phyloP scores from a whole-genome alignment of 1,284 basidiomycete genomes.

The Pisolithus thermaeus region DNA sequence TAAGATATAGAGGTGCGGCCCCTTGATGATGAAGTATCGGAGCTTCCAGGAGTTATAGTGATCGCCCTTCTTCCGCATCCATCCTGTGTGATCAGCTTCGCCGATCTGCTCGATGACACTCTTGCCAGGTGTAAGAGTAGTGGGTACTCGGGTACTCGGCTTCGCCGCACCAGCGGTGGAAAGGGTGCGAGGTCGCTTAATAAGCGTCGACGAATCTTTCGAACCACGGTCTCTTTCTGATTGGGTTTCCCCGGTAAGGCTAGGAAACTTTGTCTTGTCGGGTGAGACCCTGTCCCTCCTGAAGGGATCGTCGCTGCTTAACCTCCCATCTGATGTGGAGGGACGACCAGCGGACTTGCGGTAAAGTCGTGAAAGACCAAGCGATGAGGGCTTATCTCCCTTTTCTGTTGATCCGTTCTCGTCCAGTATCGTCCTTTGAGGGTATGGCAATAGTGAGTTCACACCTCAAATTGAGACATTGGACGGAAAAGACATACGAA shows the following conservation, averaged over 20 bases:
- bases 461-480: background rate
- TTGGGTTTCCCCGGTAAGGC: conserved; percentile 12
- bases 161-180: conserved; percentile 11
- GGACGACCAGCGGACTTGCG: conserved; percentile 37
- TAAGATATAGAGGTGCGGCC: conserved; percentile 82
- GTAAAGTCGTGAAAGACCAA: conserved; percentile 48
- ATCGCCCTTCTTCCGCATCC: conserved; percentile 96
- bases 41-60: conserved; percentile 92
- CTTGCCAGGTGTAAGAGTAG: conserved; percentile 53
- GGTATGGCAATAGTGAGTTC: conserved; percentile 1
- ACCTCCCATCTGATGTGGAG: conserved; percentile 30
- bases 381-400: conserved; percentile 23
- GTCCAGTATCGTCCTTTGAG: conserved; percentile 22
- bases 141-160: conserved; percentile 18
- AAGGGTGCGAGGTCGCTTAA: conserved; percentile 48
- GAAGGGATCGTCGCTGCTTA: conserved; percentile 11
- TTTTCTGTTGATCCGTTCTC: conserved; percentile 27
- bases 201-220: conserved; percentile 29
- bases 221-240: conserved; percentile 12
- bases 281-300: conserved; percentile 18
- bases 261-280: conserved; percentile 15
- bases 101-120: conserved; percentile 87
- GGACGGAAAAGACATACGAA: conserved; percentile 33
- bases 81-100: conserved; percentile 81
- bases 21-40: conserved; percentile 94